Evolutionary conservation across 345 rosid genomes (phyloP).

Genomic region (Chamaenerion angustifolium): DNA sequence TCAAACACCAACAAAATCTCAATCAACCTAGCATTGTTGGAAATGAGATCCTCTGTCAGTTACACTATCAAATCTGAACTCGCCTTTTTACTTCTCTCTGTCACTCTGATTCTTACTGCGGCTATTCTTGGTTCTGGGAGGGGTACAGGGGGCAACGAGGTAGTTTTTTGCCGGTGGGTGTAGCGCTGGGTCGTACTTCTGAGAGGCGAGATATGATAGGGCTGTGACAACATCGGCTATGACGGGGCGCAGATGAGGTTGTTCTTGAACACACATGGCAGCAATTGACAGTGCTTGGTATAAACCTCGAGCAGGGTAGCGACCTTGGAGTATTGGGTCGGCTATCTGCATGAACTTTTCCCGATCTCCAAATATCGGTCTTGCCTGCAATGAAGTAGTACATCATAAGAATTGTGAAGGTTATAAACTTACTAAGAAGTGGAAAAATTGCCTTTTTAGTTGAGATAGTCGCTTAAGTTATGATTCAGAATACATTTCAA

Average conservation of each 20-base stretch:
- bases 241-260: slow-evolving; percentile 68
- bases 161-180: slow-evolving; percentile 27
- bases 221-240: slow-evolving; percentile 92
- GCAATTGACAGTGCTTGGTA: slow-evolving; percentile 94
- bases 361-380: slow-evolving; percentile 70
- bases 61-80: too few relatives aligned
- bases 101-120: too few relatives aligned
- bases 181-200: slow-evolving; percentile 39
- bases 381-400: slow-evolving; percentile 40
- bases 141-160: slow-evolving; percentile 32
- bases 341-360: slow-evolving; percentile 68
- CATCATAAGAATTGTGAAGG: not conserved
- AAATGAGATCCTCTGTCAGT: too few relatives aligned
- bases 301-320: slow-evolving; percentile 63
- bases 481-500: too few relatives aligned
- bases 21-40: too few relatives aligned
- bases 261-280: slow-evolving; percentile 87
- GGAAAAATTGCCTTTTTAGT: too few relatives aligned
- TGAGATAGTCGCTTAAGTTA: too few relatives aligned
- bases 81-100: too few relatives aligned
- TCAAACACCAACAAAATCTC: too few relatives aligned
- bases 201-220: slow-evolving; percentile 65
- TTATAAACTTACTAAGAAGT: too few relatives aligned
- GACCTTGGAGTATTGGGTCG: slow-evolving; percentile 74
- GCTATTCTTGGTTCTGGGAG: slow-evolving; percentile 31